Percentiles rank a stretch among this genome's conserved stretches.
Conservation (phyloP, 257 asterid genomes). For the Penstemon newberryi region DNA sequence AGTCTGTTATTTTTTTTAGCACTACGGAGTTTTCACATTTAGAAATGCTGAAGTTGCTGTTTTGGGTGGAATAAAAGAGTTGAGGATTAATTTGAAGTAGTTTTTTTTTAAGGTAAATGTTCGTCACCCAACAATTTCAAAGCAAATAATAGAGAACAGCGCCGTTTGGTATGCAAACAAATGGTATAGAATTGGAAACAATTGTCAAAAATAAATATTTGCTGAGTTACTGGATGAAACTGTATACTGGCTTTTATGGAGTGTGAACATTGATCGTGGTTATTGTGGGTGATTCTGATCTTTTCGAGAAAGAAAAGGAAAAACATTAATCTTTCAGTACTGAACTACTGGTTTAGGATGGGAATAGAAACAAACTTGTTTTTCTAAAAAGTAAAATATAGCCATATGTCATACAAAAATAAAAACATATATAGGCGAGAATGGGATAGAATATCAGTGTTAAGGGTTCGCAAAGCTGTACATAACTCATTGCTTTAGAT, state of each 20-base stretch:
- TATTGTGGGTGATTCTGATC: neutral
- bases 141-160: slow-evolving; percentile 2
- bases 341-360: neutral
- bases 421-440: slow-evolving; percentile 1
- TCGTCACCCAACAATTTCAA: slow-evolving; percentile 5
- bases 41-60: slow-evolving; percentile 20
- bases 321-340: neutral
- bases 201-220: neutral
- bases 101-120: too few relatives aligned
- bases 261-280: neutral
- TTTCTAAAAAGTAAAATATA: neutral
- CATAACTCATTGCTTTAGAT: neutral
- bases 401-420: neutral
- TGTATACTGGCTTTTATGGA: slow-evolving; percentile 2
- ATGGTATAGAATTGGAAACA: neutral
- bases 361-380: neutral
- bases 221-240: slow-evolving; percentile 25
- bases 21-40: neutral
- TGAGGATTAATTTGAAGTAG: neutral
- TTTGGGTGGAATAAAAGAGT: neutral
- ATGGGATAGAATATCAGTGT: neutral
- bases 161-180: neutral
- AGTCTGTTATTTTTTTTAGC: neutral
- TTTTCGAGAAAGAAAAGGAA: neutral
- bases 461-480: slow-evolving; percentile 6